These are phyloP conservation scores for Trichophyton schoenleinii DNA, from an alignment of 2,329 filamentous ascomycete species.

Conservation along the genomic window DNA sequence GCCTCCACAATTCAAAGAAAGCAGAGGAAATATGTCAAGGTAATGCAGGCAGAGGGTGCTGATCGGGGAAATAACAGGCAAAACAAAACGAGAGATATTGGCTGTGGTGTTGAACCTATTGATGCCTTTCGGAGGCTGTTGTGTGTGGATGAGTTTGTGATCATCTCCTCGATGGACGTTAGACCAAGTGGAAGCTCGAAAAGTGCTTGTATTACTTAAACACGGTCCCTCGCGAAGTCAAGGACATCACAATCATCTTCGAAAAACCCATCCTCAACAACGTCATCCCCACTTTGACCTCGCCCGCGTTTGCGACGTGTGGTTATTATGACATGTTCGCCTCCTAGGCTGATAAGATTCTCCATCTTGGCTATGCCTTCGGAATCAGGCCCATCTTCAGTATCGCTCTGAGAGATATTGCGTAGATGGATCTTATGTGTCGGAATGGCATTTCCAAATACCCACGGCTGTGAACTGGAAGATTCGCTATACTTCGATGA, in stretches of 20 bases:
- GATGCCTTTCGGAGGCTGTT: not conserved
- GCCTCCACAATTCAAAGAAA: not conserved
- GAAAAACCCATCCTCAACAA: slow-evolving; percentile 57
- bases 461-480: slow-evolving; percentile 33
- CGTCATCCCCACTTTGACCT: slow-evolving; percentile 25
- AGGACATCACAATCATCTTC: slow-evolving; percentile 87
- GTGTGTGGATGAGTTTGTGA: not conserved
- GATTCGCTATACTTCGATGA: slow-evolving; percentile 27
- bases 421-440: slow-evolving; percentile 37
- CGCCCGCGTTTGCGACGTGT: slow-evolving; percentile 52
- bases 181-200: too few species aligned
- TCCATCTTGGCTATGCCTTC: slow-evolving; percentile 30
- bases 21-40: not conserved
- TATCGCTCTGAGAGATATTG: slow-evolving; percentile 28
- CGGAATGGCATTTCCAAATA: slow-evolving; percentile 41
- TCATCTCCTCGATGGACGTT: not conserved
- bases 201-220: slow-evolving; percentile 19
- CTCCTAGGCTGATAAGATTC: slow-evolving; percentile 40
- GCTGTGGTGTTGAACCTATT: not conserved
- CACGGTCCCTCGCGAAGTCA: slow-evolving; percentile 59
- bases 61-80: not conserved
- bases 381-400: slow-evolving; percentile 26
- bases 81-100: not conserved
- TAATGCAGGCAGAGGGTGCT: not conserved
- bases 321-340: slow-evolving; percentile 71